phyloP scores from a whole-genome alignment of 2,329 filamentous ascomycete species.

The Fusarium poae region DNA sequence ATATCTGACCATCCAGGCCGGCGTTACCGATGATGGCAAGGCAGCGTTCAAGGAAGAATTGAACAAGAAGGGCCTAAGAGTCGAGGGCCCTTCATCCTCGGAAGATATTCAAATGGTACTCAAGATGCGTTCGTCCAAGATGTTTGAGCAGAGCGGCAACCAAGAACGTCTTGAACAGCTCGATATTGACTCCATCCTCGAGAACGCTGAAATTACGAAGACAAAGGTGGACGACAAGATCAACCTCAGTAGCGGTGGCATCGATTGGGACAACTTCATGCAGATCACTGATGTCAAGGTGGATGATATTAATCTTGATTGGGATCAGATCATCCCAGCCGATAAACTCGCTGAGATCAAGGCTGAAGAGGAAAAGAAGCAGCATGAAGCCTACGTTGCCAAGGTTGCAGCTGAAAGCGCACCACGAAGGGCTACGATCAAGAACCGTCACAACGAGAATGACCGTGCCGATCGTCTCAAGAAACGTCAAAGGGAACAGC shows the following conservation, averaged over 20 bases:
- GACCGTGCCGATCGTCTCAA: constrained; percentile 76
- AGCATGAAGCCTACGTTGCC: constrained; percentile 85
- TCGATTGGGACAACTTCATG: constrained; percentile 91
- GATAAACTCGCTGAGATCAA: constrained; percentile 92
- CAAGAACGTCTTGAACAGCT: constrained; percentile 97
- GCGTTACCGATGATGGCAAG: constrained; percentile 94
- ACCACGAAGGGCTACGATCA: constrained; percentile 78
- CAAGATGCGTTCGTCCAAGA: constrained; percentile 97
- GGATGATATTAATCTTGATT: constrained; percentile 82
- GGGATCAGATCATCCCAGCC: constrained; percentile 98
- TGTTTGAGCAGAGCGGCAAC: constrained; percentile 98
- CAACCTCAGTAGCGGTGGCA: constrained; percentile 87
- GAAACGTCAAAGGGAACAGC: constrained; percentile 74
- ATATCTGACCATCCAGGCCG: constrained; percentile 96
- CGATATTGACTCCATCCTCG: constrained; percentile 96
- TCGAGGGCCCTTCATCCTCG: constrained; percentile 86
- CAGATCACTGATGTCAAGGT: constrained; percentile 99
- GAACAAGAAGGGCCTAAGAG: constrained; percentile 79
- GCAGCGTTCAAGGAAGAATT: constrained; percentile 81
- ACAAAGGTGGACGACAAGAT: constrained; percentile 96
- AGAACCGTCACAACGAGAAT: constrained; percentile 67
- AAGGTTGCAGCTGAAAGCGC: constrained; percentile 87
- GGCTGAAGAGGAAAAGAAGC: constrained; percentile 85
- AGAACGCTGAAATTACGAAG: constrained; percentile 96
- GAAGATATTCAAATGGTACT: constrained; percentile 97